Evolutionary conservation across 352 stramenopile species (phyloP).

Genomic region (Phytopythium montanum): DNA sequence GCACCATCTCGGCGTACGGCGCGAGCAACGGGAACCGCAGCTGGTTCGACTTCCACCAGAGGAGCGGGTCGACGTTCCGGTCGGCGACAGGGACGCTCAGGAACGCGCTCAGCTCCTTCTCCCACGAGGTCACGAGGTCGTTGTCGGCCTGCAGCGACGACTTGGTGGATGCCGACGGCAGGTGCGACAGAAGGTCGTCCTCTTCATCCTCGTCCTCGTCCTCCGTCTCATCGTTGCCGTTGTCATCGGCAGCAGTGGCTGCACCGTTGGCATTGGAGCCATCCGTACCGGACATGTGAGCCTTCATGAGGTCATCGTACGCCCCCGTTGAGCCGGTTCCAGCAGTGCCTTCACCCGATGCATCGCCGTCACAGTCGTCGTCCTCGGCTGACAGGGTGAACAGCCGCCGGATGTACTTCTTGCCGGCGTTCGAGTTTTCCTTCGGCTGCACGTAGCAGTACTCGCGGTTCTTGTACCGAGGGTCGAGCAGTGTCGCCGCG

Average conservation of each 20-base stretch:
- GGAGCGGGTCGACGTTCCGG: conserved; percentile 66
- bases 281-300: background rate
- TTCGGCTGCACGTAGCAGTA: conserved; percentile 69
- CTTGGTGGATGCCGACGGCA: conserved; percentile 57
- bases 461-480: conserved; percentile 78
- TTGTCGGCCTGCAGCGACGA: conserved; percentile 35
- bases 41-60: conserved; percentile 80
- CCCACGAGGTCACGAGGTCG: conserved; percentile 62
- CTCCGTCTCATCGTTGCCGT: conserved; percentile 2
- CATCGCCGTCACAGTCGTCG: conserved; percentile 4
- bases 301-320: conserved; percentile 27
- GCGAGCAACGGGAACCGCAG: conserved; percentile 74
- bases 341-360: background rate
- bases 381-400: conserved; percentile 40
- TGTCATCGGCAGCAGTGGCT: background rate
- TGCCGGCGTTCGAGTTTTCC: conserved; percentile 47
- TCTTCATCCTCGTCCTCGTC: conserved; percentile 48
- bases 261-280: background rate
- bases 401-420: conserved; percentile 50
- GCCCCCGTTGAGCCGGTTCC: conserved; percentile 3
- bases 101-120: conserved; percentile 73
- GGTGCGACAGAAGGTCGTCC: conserved; percentile 65
- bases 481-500: conserved; percentile 70
- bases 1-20: conserved; percentile 69
- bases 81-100: conserved; percentile 67